Conservation (phyloP, 2,329 filamentous ascomycete species). For the Alternaria gansuensis region DNA sequence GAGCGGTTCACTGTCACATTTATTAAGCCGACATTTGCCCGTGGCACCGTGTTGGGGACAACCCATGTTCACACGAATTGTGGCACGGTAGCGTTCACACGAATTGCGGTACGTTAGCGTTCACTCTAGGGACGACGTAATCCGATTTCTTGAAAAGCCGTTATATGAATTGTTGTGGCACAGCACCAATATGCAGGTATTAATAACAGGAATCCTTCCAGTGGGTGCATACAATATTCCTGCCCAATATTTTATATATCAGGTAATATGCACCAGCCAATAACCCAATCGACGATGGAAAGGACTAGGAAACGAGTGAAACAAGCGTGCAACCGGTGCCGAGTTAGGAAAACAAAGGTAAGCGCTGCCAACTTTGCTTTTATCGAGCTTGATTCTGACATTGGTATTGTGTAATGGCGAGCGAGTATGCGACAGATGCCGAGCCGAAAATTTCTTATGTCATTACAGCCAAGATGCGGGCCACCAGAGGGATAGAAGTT, state of each 20-base stretch:
- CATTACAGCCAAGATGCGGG: not conserved
- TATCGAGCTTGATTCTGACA: slow-evolving; percentile 6
- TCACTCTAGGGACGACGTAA: not conserved
- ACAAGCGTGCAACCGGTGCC: slow-evolving; percentile 19
- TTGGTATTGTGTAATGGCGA: slow-evolving; percentile 7
- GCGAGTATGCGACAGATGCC: not conserved
- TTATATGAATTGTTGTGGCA: slow-evolving; percentile 2
- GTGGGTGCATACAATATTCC: not conserved
- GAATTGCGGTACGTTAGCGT: no score
- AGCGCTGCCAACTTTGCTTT: not conserved
- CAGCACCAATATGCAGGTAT: slow-evolving; percentile 1
- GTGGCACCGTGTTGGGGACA: not conserved
- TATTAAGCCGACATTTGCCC: slow-evolving; percentile 7
- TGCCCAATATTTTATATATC: not conserved
- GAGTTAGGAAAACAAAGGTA: slow-evolving; percentile 21
- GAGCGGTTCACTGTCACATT: not conserved
- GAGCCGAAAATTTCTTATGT: not conserved
- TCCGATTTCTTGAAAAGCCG: not conserved
- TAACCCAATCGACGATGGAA: not conserved
- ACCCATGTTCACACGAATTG: not conserved
- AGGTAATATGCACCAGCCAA: not conserved
- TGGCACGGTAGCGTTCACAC: slow-evolving; percentile 9
- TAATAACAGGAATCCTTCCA: not conserved
- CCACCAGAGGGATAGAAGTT: not conserved
- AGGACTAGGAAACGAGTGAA: slow-evolving; percentile 15